These are phyloP conservation scores for Thalassiosira exigua DNA, from an alignment of 352 stramenopile species.

Conservation along the genomic window DNA sequence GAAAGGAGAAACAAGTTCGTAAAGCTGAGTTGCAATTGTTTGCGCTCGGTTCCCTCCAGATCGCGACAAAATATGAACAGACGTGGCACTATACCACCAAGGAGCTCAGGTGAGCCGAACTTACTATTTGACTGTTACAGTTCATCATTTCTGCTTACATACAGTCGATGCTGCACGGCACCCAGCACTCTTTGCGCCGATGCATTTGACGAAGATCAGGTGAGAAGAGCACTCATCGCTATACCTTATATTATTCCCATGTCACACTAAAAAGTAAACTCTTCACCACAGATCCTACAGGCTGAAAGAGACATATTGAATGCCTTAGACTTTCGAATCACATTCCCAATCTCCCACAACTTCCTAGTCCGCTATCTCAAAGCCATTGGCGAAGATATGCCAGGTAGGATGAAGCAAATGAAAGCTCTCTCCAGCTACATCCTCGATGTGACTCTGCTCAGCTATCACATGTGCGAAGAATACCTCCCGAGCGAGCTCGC, in stretches of 20 bases:
- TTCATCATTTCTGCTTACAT: too few relatives aligned
- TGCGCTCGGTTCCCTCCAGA: constrained; percentile 94
- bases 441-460: constrained; percentile 93
- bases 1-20: constrained; percentile 88
- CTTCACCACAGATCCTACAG: constrained; percentile 64
- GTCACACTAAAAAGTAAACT: neutral
- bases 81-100: constrained; percentile 92
- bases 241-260: neutral
- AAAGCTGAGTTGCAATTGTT: constrained; percentile 97
- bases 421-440: constrained; percentile 92
- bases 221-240: constrained; percentile 48
- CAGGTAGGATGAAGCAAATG: constrained; percentile 42
- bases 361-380: constrained; percentile 96
- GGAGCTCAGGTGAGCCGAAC: too few relatives aligned
- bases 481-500: constrained; percentile 94
- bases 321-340: constrained; percentile 92
- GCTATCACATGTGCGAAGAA: constrained; percentile 92
- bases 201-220: constrained; percentile 91
- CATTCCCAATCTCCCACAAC: constrained; percentile 89
- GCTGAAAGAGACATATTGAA: constrained; percentile 94
- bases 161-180: too few relatives aligned
- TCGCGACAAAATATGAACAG: constrained; percentile 99
- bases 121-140: too few relatives aligned
- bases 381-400: constrained; percentile 69
- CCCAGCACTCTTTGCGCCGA: constrained; percentile 98